Percentiles rank a stretch among this genome's conserved stretches.
These are phyloP conservation scores for Thelonectria rubi DNA, from an alignment of 2,329 filamentous ascomycete species.

Conservation along the genomic window DNA sequence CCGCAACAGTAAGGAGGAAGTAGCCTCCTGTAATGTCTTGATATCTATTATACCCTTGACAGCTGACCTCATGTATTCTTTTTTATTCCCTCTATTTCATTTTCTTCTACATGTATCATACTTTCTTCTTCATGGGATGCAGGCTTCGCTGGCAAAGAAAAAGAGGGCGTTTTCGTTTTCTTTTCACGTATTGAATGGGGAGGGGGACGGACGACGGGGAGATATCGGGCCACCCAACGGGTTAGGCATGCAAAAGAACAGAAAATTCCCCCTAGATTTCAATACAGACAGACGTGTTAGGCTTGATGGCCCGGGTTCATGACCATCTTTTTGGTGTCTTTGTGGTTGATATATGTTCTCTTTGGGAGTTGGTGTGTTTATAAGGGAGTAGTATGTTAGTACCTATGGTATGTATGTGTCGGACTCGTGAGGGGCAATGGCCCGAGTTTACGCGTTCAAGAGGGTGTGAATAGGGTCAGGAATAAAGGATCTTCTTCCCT, in stretches of 20 bases:
- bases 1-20: constrained; percentile 25
- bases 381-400: too few relatives aligned
- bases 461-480: too few relatives aligned
- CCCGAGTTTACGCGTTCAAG: too few relatives aligned
- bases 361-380: too few relatives aligned
- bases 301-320: background rate
- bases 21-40: constrained; percentile 28
- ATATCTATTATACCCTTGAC: constrained; percentile 34
- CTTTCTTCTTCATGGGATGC: constrained; percentile 26
- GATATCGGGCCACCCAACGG: constrained; percentile 9
- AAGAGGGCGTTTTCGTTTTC: constrained; percentile 20
- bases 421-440: too few relatives aligned
- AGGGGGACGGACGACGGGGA: constrained; percentile 7
- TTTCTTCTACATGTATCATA: constrained; percentile 24
- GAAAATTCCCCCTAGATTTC: background rate
- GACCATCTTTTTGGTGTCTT: background rate
- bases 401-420: too few relatives aligned
- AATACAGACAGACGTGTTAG: background rate
- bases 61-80: constrained; percentile 35
- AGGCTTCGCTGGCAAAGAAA: constrained; percentile 16
- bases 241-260: background rate
- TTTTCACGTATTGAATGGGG: constrained; percentile 2
- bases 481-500: too few relatives aligned
- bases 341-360: background rate
- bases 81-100: constrained; percentile 12